Evolutionary conservation across 768 basidiomycete genomes (phyloP), one percentile per base, ranked within the genome.

Genomic region (Pleurotus djamor): DNA sequence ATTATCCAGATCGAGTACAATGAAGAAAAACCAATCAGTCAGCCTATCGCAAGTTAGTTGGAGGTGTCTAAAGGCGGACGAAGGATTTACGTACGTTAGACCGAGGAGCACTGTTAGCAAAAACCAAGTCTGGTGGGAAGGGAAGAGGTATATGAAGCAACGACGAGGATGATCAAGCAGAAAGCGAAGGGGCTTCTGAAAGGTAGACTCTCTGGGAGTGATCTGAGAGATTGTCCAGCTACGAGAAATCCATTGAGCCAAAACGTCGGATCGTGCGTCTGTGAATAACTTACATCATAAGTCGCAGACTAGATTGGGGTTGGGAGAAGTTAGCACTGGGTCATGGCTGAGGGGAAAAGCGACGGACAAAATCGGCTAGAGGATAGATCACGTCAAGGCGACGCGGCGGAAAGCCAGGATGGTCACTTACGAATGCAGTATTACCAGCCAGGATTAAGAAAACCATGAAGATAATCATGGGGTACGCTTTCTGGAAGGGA

Each of bases 71-170:
- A 45, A 17, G 12, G 21, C 51, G 35, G 47, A 35, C 17, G 55
- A 35, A n/a, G 35, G 38, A 51, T 10, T 2, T n/a, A 68, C 86
- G 54, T 66, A 94, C 94, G 85, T 93, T 37, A 96, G 74, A 0
- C 76, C 63, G 3, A 91, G 38, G 21, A 97, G 78, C 21, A 96
- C 70, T 0, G 83, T 81, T 1, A 93, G 61, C 4, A 97, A 83
- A 64, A 96, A 91, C 92, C 94, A 94, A 3, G 95, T 97, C 68
- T 97, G 95, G 66, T 95, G 92, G 0, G 93, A 87, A 0, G 94
- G 94, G 65, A 96, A 96, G 7, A 96, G 81, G 69, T 94, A 92
- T 9, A 94, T 84, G 67, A 91, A 96, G 71, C 94, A 96, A 62
- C 92, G 85, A 9, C 96, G 85, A 10, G 96, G 96, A 68, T 98